A percentile compares a stretch with the other conserved stretches of the same genome.
Conservation (phyloP, 1,284 basidiomycete species). For the Ustilago crameri region DNA sequence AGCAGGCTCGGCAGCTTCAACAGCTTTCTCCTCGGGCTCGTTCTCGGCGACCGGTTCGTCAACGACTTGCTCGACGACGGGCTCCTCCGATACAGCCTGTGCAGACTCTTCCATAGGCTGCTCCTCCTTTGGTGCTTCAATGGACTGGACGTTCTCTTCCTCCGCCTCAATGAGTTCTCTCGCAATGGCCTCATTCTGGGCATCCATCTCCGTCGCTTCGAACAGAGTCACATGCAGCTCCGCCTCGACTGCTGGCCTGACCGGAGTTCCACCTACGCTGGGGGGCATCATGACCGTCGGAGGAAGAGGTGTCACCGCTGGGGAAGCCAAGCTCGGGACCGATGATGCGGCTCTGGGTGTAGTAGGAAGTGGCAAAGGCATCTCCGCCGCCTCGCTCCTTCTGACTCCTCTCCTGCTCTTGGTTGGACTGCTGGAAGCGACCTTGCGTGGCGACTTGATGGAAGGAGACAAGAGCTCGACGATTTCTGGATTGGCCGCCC, state of each 20-base stretch:
- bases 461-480: conserved; percentile 22
- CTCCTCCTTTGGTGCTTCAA: background rate
- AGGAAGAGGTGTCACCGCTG: conserved; percentile 7
- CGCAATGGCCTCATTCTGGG: conserved; percentile 26
- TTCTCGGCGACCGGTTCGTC: background rate
- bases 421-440: conserved; percentile 6
- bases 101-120: background rate
- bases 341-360: conserved; percentile 5
- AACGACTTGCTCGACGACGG: background rate
- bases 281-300: background rate
- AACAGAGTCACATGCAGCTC: conserved; percentile 42
- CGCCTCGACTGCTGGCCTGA: conserved; percentile 23
- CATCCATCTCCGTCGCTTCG: conserved; percentile 28
- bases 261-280: background rate
- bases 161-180: conserved; percentile 6
- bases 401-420: conserved; percentile 26
- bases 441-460: conserved; percentile 22
- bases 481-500: conserved; percentile 29
- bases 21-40: background rate
- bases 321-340: background rate
- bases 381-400: conserved; percentile 36
- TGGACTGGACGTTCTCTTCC: background rate
- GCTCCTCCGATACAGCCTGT: background rate
- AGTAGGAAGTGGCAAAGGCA: conserved; percentile 10
- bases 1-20: background rate